Conservation (phyloP, 1,139 yeast species). For the Saccharomyces hybrid region DNA sequence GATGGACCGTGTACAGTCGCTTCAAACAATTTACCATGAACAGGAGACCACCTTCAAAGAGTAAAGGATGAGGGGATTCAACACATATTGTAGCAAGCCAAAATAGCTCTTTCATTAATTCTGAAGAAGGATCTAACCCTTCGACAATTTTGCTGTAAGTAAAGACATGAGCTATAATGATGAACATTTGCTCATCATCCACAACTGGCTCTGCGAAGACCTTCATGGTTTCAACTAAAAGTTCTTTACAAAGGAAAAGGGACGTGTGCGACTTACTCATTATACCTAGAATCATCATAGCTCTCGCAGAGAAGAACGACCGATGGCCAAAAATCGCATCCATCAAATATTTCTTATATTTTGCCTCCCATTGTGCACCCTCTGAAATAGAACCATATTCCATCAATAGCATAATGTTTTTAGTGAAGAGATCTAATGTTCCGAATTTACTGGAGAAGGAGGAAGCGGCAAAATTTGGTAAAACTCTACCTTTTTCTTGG, state of each 20-base stretch:
- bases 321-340: slow-evolving; percentile 56
- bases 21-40: slow-evolving; percentile 34
- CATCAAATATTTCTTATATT: slow-evolving; percentile 63
- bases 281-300: slow-evolving; percentile 65
- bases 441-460: slow-evolving; percentile 46
- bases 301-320: slow-evolving; percentile 65
- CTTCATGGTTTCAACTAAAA: slow-evolving; percentile 34
- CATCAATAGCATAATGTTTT: slow-evolving; percentile 51
- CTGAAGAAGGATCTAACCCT: slow-evolving; percentile 52
- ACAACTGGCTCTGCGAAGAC: slow-evolving; percentile 33
- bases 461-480: slow-evolving; percentile 34
- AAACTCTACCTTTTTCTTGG: slow-evolving; percentile 44
- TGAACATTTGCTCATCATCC: slow-evolving; percentile 29
- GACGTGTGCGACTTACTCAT: slow-evolving; percentile 57
- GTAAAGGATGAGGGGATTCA: slow-evolving; percentile 36
- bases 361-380: slow-evolving; percentile 54
- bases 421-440: slow-evolving; percentile 61
- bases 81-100: slow-evolving; percentile 51
- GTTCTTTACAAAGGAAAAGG: slow-evolving; percentile 44
- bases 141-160: slow-evolving; percentile 55
- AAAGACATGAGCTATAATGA: slow-evolving; percentile 35
- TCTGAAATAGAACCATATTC: slow-evolving; percentile 44
- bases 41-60: slow-evolving; percentile 52
- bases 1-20: slow-evolving; percentile 24
- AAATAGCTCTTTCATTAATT: slow-evolving; percentile 49